Percentiles rank a stretch among this genome's conserved stretches.
Conservation (phyloP, 768 basidiomycete species). For the Amanita brunnescens region DNA sequence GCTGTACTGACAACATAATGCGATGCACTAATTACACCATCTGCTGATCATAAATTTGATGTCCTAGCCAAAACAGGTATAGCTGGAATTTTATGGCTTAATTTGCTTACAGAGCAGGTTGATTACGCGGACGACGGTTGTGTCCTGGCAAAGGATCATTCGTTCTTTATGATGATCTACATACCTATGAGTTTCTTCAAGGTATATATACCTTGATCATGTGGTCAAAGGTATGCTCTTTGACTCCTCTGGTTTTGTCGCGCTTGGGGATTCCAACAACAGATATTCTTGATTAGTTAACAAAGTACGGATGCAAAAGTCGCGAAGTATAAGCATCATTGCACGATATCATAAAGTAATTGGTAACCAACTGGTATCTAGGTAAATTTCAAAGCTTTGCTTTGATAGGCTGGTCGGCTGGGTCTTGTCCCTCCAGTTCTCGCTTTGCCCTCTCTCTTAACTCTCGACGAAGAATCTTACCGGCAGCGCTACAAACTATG, state of each 20-base stretch:
- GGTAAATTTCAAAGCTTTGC: constrained; percentile 32
- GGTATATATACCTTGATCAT: constrained; percentile 61
- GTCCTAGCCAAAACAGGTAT: too few relatives aligned
- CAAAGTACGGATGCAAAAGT: background rate
- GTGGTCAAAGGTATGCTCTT: constrained; percentile 54
- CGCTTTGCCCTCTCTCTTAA: constrained; percentile 59
- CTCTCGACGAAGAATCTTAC: constrained; percentile 80
- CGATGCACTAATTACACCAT: too few relatives aligned
- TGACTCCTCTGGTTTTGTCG: constrained; percentile 46
- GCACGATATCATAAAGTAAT: background rate
- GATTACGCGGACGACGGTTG: too few relatives aligned
- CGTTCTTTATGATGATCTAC: constrained; percentile 44
- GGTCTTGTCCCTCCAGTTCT: constrained; percentile 38
- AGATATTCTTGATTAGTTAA: background rate
- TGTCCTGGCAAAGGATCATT: too few relatives aligned
- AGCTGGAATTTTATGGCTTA: too few relatives aligned
- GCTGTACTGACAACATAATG: too few relatives aligned
- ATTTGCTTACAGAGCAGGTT: too few relatives aligned
- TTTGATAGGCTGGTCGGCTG: constrained; percentile 22
- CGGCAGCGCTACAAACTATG: constrained; percentile 50
- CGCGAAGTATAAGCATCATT: background rate
- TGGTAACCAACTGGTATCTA: too few relatives aligned
- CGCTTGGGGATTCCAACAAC: background rate
- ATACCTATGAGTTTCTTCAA: constrained; percentile 85
- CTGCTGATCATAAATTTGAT: too few relatives aligned